phyloP scores from a whole-genome alignment of 441 rosid species.

The Gossypium schwendimanii region DNA sequence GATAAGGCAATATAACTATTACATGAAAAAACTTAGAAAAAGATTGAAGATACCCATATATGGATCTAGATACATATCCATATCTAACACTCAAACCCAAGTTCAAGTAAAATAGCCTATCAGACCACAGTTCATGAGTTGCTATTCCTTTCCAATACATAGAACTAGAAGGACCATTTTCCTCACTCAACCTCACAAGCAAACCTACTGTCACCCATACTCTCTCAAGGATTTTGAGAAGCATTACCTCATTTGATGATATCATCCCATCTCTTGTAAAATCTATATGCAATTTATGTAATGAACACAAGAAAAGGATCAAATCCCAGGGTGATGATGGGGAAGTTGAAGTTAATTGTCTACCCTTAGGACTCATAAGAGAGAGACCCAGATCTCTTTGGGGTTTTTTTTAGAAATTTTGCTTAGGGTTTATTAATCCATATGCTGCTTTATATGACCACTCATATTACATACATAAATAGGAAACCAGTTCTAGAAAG shows the following conservation, averaged over 20 bases:
- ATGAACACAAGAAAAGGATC: no score
- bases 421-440: no score
- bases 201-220: neutral
- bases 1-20: neutral
- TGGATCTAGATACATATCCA: neutral
- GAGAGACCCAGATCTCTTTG: no score
- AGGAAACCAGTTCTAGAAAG: no score
- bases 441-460: no score
- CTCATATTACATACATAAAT: no score
- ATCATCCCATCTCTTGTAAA: neutral
- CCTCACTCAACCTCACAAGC: conserved; percentile 2
- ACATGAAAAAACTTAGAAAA: neutral
- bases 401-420: no score
- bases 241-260: neutral
- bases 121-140: neutral
- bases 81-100: neutral
- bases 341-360: no score
- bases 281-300: neutral
- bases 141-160: conserved; percentile 6
- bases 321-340: no score
- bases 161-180: neutral
- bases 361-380: no score
- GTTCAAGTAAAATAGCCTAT: neutral
- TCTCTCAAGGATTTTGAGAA: conserved; percentile 9
- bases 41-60: neutral